Base-by-base conservation (phyloP, 1,139 yeast genomes). In the Hansenula lynferdii region DNA sequence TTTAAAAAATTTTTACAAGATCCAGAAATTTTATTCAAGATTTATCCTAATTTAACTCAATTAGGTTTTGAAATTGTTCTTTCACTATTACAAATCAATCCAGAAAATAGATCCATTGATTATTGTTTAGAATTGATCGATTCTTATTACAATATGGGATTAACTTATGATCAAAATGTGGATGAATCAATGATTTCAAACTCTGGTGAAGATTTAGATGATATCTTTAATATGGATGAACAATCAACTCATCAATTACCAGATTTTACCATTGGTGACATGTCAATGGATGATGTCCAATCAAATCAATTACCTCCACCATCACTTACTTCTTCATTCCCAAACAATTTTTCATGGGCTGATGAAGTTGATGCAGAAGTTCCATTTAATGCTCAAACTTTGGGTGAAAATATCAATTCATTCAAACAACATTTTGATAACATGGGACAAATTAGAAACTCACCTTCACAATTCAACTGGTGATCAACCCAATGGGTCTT, bases 1-100 rank as follows among this genome's bases (percentile, higher is more conserved):
- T 85, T 83, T 57, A 59, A 78, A 45, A 85, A 81, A 56, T 85
- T 81, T 64, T 80, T 82, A 17, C 70, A 77, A 28, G 77, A 79
- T 52, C 71, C 94, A 37, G 89, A 81, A 54, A 77, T 85, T 1
- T 65, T 85, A 36, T 83, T 82, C 60, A 90, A 83, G 59, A 77
- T 83, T 43, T 85, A 85, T 61, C 85, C 92, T 30, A 44, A 44
- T 8, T 34, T 53, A 16, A 45, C 54, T 6, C 28, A 39, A 15
- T 51, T 47, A 36, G 56, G 57, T 1, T 51, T 44, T 35, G 48
- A 49, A 20, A 47, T 47, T 12, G 41, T 53, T 11, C 35, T 49
- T 41, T 45, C 46, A 21, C 39, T 53, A 11, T 38, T 51, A 20
- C 51, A 50, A 34, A 16, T 50, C 28, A 50, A 51, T 34, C 57